Percentiles rank a stretch among this genome's conserved stretches.
phyloP scores from a whole-genome alignment of 371 early-diverging fungal species.

The Capillidium rhysosporum region DNA sequence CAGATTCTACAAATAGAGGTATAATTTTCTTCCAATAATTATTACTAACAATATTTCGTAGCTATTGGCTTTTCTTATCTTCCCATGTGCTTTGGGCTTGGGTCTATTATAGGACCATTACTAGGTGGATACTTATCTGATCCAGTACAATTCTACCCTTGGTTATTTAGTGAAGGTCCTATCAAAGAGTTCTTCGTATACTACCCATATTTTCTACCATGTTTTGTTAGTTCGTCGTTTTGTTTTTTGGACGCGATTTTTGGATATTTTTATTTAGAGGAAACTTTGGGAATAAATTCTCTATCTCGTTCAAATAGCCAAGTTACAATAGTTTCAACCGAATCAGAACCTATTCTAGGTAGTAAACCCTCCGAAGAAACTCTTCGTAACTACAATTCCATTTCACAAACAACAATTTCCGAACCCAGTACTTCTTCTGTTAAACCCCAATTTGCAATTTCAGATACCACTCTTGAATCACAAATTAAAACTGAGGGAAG shows the following conservation, averaged over 20 bases:
- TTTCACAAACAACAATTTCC: too few species aligned
- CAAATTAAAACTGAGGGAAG: neutral
- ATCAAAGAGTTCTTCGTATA: slow-evolving; percentile 22
- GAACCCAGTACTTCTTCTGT: neutral
- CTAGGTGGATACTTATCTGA: slow-evolving; percentile 61
- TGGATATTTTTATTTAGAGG: slow-evolving; percentile 48
- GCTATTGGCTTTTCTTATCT: neutral
- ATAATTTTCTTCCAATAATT: slow-evolving; percentile 1
- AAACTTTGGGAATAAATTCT: slow-evolving; percentile 22
- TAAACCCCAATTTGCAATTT: too few species aligned
- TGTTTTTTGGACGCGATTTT: slow-evolving; percentile 36
- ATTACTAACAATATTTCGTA: too few species aligned
- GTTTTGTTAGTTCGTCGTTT: slow-evolving; percentile 27
- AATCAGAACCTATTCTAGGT: neutral
- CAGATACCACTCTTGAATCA: too few species aligned
- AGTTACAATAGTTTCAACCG: neutral
- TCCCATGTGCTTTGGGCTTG: neutral
- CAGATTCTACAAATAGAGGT: slow-evolving; percentile 53
- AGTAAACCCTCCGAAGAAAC: neutral
- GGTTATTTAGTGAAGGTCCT: slow-evolving; percentile 32
- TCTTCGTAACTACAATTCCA: neutral
- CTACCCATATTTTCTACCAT: slow-evolving; percentile 74
- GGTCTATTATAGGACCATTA: slow-evolving; percentile 34
- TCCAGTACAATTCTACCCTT: slow-evolving; percentile 44
- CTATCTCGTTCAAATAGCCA: neutral